Evolutionary conservation across 257 asterid species (phyloP).

Genomic region (Perilla frutescens): DNA sequence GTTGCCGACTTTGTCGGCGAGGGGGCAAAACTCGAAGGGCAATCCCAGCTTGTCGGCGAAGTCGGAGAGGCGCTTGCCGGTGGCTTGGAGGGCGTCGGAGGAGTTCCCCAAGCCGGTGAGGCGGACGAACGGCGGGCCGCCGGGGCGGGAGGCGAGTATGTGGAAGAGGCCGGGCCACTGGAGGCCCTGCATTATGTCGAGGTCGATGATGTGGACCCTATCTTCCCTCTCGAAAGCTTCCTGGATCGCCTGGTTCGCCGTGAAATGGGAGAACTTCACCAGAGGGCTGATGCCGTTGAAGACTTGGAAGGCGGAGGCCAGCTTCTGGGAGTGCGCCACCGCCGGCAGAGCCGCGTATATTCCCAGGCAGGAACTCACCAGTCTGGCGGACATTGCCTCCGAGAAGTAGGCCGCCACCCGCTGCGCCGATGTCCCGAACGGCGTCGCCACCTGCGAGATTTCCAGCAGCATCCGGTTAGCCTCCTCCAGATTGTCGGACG

Average conservation of each 20-base stretch:
- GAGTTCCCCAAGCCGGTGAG: slow-evolving; percentile 92
- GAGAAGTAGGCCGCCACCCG: slow-evolving; percentile 99
- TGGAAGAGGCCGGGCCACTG: slow-evolving; percentile 99
- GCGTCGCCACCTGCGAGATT: slow-evolving; percentile 88
- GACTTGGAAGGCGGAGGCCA: slow-evolving; percentile 88
- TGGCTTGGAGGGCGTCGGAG: slow-evolving; percentile 83
- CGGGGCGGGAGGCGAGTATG: slow-evolving; percentile 84
- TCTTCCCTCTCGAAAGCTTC: slow-evolving; percentile 96
- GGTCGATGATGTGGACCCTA: slow-evolving; percentile 92
- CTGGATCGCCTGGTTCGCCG: slow-evolving; percentile 96
- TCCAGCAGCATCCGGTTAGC: slow-evolving; percentile 82
- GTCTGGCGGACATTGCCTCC: slow-evolving; percentile 92
- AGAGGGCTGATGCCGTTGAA: slow-evolving; percentile 97
- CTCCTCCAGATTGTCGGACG: slow-evolving; percentile 77
- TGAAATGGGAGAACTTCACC: slow-evolving; percentile 91
- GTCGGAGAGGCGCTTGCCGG: slow-evolving; percentile 89
- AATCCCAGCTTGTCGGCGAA: slow-evolving; percentile 86
- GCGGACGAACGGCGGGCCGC: slow-evolving; percentile 93
- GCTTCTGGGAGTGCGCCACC: slow-evolving; percentile 70
- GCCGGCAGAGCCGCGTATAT: slow-evolving; percentile 76
- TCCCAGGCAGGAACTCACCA: slow-evolving; percentile 87
- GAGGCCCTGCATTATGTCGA: slow-evolving; percentile 95
- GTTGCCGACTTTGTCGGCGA: slow-evolving; percentile 87
- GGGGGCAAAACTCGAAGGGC: slow-evolving; percentile 82
- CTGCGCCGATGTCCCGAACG: slow-evolving; percentile 96